Evolutionary conservation across 2,329 filamentous ascomycete species (phyloP).

Genomic region (Fusarium begoniae): DNA sequence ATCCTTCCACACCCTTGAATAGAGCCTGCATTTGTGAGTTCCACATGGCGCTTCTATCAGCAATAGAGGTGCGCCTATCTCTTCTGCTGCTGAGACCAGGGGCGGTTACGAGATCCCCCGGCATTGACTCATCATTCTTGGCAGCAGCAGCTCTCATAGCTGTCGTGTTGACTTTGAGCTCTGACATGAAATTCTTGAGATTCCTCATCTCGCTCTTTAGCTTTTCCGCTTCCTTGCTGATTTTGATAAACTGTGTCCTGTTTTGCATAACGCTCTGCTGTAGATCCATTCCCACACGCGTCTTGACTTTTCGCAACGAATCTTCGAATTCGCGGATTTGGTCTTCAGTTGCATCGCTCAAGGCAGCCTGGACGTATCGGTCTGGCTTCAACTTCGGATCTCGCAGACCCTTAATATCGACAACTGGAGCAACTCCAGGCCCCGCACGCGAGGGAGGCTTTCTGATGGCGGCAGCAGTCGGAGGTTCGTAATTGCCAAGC

Average conservation of each 20-base stretch:
- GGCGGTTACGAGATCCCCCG: constrained; percentile 57
- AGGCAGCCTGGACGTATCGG: constrained; percentile 76
- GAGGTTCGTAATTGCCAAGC: constrained; percentile 66
- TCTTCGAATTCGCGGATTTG: constrained; percentile 86
- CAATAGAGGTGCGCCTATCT: constrained; percentile 90
- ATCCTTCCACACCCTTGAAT: constrained; percentile 97
- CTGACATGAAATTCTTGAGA: constrained; percentile 88
- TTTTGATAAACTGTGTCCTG: constrained; percentile 97
- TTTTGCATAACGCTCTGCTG: constrained; percentile 98
- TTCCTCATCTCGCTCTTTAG: constrained; percentile 96
- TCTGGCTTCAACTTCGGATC: constrained; percentile 84
- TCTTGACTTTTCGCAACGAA: constrained; percentile 78
- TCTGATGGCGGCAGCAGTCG: constrained; percentile 49
- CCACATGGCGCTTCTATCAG: constrained; percentile 72
- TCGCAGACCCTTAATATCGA: constrained; percentile 81
- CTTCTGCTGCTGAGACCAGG: constrained; percentile 69
- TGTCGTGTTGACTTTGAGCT: constrained; percentile 82
- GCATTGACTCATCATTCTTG: constrained; percentile 57
- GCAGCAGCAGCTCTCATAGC: constrained; percentile 69
- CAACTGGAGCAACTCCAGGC: constrained; percentile 64
- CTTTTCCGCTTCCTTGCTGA: constrained; percentile 98
- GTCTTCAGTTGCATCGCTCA: constrained; percentile 86
- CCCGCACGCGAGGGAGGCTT: constrained; percentile 61
- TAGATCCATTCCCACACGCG: constrained; percentile 81
- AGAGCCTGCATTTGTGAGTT: constrained; percentile 77